A percentile compares a stretch with the other conserved stretches of the same genome.
Evolutionary conservation across 768 basidiomycete genomes (phyloP).

Genomic region (Agaricus blazei): DNA sequence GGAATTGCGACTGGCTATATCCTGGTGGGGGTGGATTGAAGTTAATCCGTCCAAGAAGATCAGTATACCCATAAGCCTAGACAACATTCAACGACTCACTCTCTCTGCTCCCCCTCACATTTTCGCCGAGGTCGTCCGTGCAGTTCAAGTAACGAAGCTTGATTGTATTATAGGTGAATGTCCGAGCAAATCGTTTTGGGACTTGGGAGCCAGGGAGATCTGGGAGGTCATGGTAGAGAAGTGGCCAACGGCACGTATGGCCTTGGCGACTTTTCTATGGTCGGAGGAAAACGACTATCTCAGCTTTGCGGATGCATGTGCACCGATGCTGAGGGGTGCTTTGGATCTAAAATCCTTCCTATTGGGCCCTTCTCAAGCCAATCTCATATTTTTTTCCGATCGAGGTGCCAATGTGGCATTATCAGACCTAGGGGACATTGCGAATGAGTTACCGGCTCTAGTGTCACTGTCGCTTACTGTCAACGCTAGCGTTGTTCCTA

Average conservation of each 20-base stretch:
- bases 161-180: background rate
- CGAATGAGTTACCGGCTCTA: background rate
- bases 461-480: background rate
- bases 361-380: background rate
- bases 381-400: background rate
- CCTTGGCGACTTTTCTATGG: background rate
- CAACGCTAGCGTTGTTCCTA: background rate
- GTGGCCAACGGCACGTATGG: background rate
- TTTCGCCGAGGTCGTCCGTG: background rate
- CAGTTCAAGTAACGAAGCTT: background rate
- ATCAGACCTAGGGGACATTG: background rate
- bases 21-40: background rate
- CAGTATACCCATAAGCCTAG: background rate
- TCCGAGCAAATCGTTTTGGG: background rate
- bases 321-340: background rate
- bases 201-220: background rate
- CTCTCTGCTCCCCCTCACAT: background rate
- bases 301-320: background rate
- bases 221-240: background rate
- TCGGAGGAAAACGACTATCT: background rate
- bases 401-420: background rate
- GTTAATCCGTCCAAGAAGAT: too few species aligned
- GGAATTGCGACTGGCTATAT: background rate
- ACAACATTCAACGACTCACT: background rate
- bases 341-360: background rate